A percentile compares a stretch with the other conserved stretches of the same genome.
These are phyloP conservation scores for Saturnispora ahearnii DNA, from an alignment of 805 yeast species.

Conservation along the genomic window DNA sequence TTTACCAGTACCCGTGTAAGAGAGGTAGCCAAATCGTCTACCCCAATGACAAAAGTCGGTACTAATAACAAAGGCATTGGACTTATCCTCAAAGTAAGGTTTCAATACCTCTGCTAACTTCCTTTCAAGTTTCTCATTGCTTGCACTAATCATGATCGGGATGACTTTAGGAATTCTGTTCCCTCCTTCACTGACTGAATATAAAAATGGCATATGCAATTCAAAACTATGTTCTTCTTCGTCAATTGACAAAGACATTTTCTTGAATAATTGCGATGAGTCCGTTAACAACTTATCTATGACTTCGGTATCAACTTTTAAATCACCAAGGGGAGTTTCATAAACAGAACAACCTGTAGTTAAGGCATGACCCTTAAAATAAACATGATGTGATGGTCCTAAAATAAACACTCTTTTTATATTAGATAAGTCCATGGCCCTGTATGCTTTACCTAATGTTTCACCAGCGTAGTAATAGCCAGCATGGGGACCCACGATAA, in stretches of 20 bases:
- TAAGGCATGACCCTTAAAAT: slow-evolving; percentile 53
- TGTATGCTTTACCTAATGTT: slow-evolving; percentile 69
- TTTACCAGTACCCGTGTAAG: slow-evolving; percentile 35
- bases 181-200: slow-evolving; percentile 35
- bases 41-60: slow-evolving; percentile 98
- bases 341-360: slow-evolving; percentile 45
- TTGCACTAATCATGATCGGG: slow-evolving; percentile 73
- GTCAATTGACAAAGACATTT: slow-evolving; percentile 55
- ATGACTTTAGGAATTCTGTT: slow-evolving; percentile 35
- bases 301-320: slow-evolving; percentile 53
- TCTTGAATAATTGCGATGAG: slow-evolving; percentile 36
- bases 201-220: slow-evolving; percentile 81
- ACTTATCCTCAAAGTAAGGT: slow-evolving; percentile 45
- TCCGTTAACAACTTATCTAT: slow-evolving; percentile 28
- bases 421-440: slow-evolving; percentile 51
- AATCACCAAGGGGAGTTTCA: slow-evolving; percentile 76
- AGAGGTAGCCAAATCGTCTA: slow-evolving; percentile 48
- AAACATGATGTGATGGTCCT: slow-evolving; percentile 92
- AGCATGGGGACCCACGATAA: slow-evolving; percentile 74
- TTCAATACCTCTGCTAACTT: slow-evolving; percentile 39
- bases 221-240: slow-evolving; percentile 88
- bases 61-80: slow-evolving; percentile 67
- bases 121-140: slow-evolving; percentile 36
- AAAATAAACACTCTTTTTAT: slow-evolving; percentile 62
- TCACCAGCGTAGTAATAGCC: slow-evolving; percentile 80